phyloP scores from a whole-genome alignment of 176 grass and related monocot genomes.

The Triticum turgidum region DNA sequence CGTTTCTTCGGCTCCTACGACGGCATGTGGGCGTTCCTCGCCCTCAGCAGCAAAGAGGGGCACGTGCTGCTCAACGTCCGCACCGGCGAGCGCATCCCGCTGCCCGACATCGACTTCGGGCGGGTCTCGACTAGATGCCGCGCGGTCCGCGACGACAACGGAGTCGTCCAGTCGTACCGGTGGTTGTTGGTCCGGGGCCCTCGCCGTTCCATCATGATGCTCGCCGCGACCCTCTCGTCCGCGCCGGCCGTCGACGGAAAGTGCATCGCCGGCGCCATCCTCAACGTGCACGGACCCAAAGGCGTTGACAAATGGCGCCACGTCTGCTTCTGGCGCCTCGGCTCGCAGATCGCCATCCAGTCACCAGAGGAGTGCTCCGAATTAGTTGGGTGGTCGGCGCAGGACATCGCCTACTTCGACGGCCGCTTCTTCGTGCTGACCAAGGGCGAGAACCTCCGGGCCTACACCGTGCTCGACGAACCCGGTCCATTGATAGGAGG shows the following conservation, averaged over 20 bases:
- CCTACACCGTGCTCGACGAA: background rate
- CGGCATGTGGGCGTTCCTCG: constrained; percentile 6
- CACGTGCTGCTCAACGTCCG: background rate
- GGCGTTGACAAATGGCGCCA: background rate
- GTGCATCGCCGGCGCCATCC: background rate
- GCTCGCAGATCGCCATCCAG: background rate
- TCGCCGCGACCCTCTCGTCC: background rate
- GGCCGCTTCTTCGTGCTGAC: constrained; percentile 1
- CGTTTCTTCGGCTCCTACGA: background rate
- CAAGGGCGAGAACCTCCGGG: background rate
- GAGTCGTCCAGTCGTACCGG: background rate
- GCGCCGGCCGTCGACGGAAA: background rate
- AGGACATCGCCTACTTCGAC: background rate
- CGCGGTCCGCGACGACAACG: background rate
- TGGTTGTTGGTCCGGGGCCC: background rate
- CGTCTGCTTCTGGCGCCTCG: background rate
- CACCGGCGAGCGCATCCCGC: constrained; percentile 5
- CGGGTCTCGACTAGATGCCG: rapidly evolving
- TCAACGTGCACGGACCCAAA: background rate
- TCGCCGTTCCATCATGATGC: background rate
- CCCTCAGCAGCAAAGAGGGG: background rate
- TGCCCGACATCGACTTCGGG: background rate
- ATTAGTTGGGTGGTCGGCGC: background rate
- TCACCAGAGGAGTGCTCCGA: background rate
- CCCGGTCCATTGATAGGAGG: background rate